phyloP scores from a whole-genome alignment of 2,329 filamentous ascomycete species.

The Furcasterigmium sp. region DNA sequence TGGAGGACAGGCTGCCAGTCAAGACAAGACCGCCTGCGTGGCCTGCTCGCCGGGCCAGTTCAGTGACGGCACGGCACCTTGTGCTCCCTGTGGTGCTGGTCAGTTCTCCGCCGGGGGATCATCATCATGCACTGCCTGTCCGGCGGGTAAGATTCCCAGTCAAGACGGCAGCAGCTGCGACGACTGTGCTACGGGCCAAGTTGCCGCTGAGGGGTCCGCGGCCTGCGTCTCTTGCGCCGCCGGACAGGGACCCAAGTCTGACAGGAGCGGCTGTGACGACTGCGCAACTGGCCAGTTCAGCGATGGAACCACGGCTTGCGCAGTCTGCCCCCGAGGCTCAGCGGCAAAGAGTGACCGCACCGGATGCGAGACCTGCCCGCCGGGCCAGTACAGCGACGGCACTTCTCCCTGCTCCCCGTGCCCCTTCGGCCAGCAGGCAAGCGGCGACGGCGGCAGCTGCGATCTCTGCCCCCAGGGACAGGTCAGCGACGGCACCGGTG shows the following conservation, averaged over 20 bases:
- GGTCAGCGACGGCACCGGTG: neutral
- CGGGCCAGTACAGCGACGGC: neutral
- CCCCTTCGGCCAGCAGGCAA: too few species aligned
- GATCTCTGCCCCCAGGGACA: neutral
- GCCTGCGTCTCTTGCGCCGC: neutral
- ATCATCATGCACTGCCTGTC: too few species aligned
- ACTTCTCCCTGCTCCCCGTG: neutral
- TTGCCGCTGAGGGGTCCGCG: neutral
- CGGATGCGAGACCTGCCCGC: neutral
- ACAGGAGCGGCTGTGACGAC: neutral
- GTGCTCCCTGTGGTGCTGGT: neutral
- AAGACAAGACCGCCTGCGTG: neutral
- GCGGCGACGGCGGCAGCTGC: too few species aligned
- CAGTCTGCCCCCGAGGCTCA: neutral
- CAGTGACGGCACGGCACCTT: neutral
- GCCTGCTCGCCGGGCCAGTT: neutral
- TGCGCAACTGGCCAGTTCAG: neutral
- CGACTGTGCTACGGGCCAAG: constrained; percentile 31
- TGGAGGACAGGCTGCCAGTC: neutral
- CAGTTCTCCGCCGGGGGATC: too few species aligned
- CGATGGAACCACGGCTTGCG: neutral
- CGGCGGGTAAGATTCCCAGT: too few species aligned
- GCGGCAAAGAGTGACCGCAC: neutral
- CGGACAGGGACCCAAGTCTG: neutral
- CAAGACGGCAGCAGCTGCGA: too few species aligned